Evolutionary conservation across 352 stramenopile species (phyloP), one percentile per base, ranked within the genome.

Genomic region (Phytophthora ohioensis): DNA sequence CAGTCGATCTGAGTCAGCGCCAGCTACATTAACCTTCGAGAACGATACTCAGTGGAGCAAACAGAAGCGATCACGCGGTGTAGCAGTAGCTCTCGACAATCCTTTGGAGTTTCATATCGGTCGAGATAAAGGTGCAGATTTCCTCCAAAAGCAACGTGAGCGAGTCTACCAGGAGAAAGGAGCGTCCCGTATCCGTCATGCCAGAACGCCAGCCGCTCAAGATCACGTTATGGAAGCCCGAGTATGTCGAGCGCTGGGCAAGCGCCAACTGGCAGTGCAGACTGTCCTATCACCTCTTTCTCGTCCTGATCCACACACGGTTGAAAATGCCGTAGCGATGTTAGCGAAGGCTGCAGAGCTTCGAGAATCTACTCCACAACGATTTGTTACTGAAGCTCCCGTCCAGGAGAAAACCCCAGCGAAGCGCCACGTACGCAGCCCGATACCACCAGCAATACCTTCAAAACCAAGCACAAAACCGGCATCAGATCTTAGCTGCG

Each of bases 141-240:
- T 90, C 45, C 84, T 90, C 57, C 71, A 79, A 31, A 82, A 79
- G 41, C 79, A 91, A 63, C 87, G 78, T 38, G 57, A 81, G 27
- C 45, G 71, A n/a, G 67, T 70, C 0, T 69, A 75, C 15, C 64
- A 69, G 12, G 58, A 76, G 41, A 74, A 76, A 0, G 57, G 70
- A 5, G 78, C 61, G 5, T 67, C 69, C 35, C 76, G 80, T 0
- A 85, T 91, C 51, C 82, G 81, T 35, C 57, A 85, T 49, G 73
- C 81, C 9, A 80, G 67, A 21, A 82, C 85, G 2, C 63, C 72
- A 57, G 43, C 39, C 0, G 82, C 76, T 3, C 74, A 86, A 56
- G 64, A 67, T 35, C 75, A 75, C 12, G 53, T 92, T 11, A 69
- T 90, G 39, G 73, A 78, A 3, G 80, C 75, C 5, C 77, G 82